Evolutionary conservation across 108 stramenopile species (phyloP), one percentile per base, ranked within the genome.

Genomic region (Pseudonitzschia delicatissima): DNA sequence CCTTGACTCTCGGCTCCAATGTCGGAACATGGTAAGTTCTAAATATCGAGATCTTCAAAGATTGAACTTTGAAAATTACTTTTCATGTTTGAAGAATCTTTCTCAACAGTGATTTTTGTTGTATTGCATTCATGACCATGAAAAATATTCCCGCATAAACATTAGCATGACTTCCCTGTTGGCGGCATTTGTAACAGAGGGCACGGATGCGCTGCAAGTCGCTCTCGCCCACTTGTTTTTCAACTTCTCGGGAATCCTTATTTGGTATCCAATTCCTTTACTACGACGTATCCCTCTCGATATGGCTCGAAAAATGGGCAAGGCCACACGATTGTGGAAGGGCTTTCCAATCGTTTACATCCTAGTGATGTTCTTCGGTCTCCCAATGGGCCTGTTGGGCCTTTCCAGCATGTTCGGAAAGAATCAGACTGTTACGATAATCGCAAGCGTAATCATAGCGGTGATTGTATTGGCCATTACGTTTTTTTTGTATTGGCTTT

Each of bases 1-100:
- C 93, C 20, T 66, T 94, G 40, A 90, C 90, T 36, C 84, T 94
- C 20, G 93, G 93, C 23, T 88, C 93, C 55, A 94, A 94, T 66
- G 88, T 94, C 59, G 93, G 93, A 48, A 92, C 93, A 12, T n/a
- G n/a, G n/a, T n/a, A n/a, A n/a, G n/a, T n/a, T n/a, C n/a, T n/a
- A n/a, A n/a, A n/a, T n/a, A 86, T 83, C 0, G 55, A 42, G 0
- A 62, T 81, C 60, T 83, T 82, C 18, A 77, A 42, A 12, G 40
- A 42, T 42, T 42, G 40, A 13, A 42, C 13, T 12, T 42, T n/a
- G n/a, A 42, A 71, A 52, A 86, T 81, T 34, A 77, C 51, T 18
- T 52, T 13, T 42, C 12, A 42, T 42, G 11, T 42, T 42, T 42
- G 9, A 9, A 12, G 9, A 9, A 42, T 9, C 13, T 12, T 12